Base-by-base conservation (phyloP, 306 rosid species). In the Vigna trinervia region DNA sequence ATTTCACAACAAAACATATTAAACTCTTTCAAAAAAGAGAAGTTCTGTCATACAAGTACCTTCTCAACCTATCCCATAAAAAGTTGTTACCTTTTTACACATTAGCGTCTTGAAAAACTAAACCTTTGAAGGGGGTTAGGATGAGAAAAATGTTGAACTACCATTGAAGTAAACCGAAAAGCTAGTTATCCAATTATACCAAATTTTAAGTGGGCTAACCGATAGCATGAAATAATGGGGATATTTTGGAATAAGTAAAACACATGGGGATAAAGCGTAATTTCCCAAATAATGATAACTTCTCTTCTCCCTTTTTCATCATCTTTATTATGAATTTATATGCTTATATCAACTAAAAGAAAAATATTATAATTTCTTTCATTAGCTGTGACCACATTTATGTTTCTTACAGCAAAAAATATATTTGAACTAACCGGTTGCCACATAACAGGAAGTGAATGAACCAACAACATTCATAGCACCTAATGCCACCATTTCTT, bases 401-500 rank as follows among this genome's bases (percentile, higher is more conserved):
- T 58, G 26, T 38, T 48, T 23, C 53, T 47, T n/a, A 56, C 14
- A 9, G 20, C 32, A 17, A 36, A 47, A 60, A 32, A 45, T 57
- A 22, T 52, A 60, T 62, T 76, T 23, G 15, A 69, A 75, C 87
- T 87, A 73, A 94, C 98, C 98, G 19, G 98, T 94, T 36, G 98
- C 88, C 7, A 94, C 98, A 70, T 94, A 94, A 86, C 98, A 94
- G 57, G 98, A 94, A 73, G 98, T 94, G 93, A 94, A 84, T 6
- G 98, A 94, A 71, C 97, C 98, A 68, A 90, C 88, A 72, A 94
- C 86, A 61, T 94, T 94, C 98, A 94, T 92, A 53, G 93, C 82
- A 71, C 98, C 98, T 65, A 94, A 86, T 12, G 98, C 98, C 57
- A 92, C 88, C 98, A 94, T 92, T 90, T 94, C 98, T 79, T 90